Base-by-base conservation (phyloP, 352 stramenopile species). In the Globisporangium paddicum region DNA sequence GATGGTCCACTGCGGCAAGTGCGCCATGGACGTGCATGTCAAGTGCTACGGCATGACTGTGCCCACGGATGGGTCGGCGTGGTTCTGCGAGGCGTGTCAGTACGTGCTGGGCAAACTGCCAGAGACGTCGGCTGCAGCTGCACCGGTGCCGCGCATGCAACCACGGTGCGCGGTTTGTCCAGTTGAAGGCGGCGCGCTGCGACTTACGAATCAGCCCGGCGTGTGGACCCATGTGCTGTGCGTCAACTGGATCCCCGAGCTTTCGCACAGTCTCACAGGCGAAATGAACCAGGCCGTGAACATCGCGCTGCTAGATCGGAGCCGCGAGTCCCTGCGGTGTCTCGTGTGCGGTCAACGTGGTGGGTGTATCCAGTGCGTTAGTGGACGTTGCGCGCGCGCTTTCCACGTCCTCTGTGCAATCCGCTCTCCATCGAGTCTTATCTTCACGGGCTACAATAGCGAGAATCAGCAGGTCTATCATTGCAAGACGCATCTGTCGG, bases 351-450 rank as follows among this genome's bases (percentile, higher is more conserved):
- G 82, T n/a, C 58, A 82, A 34, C 83, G 85, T 28, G 83, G 87
- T 50, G 81, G 79, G 7, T 96, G 87, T 62, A 95, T 96, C 56
- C 88, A 96, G 66, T 96, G 88, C 58, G 70, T 92, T 13, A 93
- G 81, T 42, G 87, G 86, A 0, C 83, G 87, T 26, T 96, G 88
- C 52, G 73, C 87, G 42, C 78, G 77, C 50, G 62, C 87, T 16
- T 96, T 95, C 67, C 89, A 96, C 58, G 78, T 91, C 6, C 60
- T 89, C 6, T 96, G 89, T 55, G 86, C 84, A 2, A 78, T 94
- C 61, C 81, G 85, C 5, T 66, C 80, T 26, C 83, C 79, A 0
- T 92, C 83, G 7, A 76, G 48, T 34, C 50, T 85, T 28, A 64
- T 94, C 58, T 95, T 89, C 58, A 95, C 82, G n/a, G 86, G 86